A percentile compares a stretch with the other conserved stretches of the same genome.
These are phyloP conservation scores for Porodaedalea pini DNA, from an alignment of 1,284 basidiomycete species.

Conservation along the genomic window DNA sequence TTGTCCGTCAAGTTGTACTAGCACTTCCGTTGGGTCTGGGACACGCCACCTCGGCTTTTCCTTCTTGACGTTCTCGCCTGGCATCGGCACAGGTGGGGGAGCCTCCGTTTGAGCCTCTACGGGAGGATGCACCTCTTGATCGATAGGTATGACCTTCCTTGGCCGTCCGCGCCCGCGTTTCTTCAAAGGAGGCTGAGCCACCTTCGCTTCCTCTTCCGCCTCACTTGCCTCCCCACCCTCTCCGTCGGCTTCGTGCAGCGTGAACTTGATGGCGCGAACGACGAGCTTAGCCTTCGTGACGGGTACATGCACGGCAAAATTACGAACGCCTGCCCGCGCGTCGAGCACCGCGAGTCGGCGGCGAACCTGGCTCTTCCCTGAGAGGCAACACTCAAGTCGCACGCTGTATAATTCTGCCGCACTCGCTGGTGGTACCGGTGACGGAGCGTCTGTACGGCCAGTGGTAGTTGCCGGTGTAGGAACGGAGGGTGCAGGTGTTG, in stretches of 20 bases:
- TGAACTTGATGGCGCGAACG: conserved; percentile 10
- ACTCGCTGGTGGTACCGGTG: conserved; percentile 23
- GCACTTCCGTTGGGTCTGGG: conserved; percentile 9
- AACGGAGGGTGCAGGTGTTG: conserved; percentile 24
- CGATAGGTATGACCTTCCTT: conserved; percentile 3
- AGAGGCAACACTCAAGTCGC: conserved; percentile 33
- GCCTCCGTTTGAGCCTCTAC: background rate
- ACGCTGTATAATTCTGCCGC: conserved; percentile 47
- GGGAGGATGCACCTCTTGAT: conserved; percentile 7
- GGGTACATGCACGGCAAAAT: conserved; percentile 60
- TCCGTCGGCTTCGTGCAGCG: conserved; percentile 37
- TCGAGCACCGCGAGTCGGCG: conserved; percentile 52
- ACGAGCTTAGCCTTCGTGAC: conserved; percentile 39
- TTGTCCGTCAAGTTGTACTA: conserved; percentile 13
- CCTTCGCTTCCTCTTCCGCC: conserved; percentile 27
- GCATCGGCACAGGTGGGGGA: background rate
- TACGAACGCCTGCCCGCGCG: conserved; percentile 59
- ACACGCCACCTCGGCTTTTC: background rate
- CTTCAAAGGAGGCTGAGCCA: conserved; percentile 4
- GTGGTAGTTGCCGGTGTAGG: conserved; percentile 9
- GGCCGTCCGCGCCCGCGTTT: conserved; percentile 21
- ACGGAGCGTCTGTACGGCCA: conserved; percentile 11
- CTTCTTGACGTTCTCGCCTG: background rate
- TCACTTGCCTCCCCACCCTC: conserved; percentile 37
- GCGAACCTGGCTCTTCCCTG: conserved; percentile 48